These are phyloP conservation scores for Schizophyllum amplum DNA, from an alignment of 1,284 basidiomycete species.

Conservation along the genomic window DNA sequence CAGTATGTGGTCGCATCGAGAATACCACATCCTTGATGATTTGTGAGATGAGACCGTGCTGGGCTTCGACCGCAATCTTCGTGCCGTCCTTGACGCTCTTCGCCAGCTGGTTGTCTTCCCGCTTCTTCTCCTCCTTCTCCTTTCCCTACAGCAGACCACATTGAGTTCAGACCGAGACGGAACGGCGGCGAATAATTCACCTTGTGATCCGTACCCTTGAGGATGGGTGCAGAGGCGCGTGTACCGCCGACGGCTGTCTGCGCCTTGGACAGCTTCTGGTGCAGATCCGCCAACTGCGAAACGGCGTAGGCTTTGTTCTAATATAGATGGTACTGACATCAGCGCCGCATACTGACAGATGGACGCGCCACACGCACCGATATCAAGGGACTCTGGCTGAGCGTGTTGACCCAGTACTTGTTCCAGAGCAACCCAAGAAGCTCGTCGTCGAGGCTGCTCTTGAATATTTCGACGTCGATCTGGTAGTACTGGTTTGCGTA, in stretches of 20 bases:
- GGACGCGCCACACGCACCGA: constrained; percentile 48
- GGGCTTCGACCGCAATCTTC: constrained; percentile 81
- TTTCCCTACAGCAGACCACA: constrained; percentile 16
- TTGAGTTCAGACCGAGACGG: not conserved
- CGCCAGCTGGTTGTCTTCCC: constrained; percentile 67
- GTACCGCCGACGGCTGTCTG: constrained; percentile 47
- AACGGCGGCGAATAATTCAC: constrained; percentile 24
- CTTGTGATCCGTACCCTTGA: constrained; percentile 39
- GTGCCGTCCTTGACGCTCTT: constrained; percentile 82
- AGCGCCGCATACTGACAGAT: constrained; percentile 22
- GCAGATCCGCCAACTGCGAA: constrained; percentile 82
- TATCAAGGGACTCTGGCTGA: constrained; percentile 85
- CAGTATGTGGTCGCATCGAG: constrained; percentile 45
- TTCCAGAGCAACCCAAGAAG: constrained; percentile 92
- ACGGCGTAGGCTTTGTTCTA: constrained; percentile 91
- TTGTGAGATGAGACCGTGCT: constrained; percentile 87
- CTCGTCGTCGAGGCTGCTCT: constrained; percentile 79
- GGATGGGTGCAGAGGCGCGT: constrained; percentile 41
- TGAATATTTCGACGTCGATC: constrained; percentile 93
- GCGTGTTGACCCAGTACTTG: constrained; percentile 98
- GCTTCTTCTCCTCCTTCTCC: constrained; percentile 68
- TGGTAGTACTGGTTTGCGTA: constrained; percentile 97
- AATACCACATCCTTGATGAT: constrained; percentile 85
- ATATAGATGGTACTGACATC: not conserved
- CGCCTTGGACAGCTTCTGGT: constrained; percentile 75